Conservation (phyloP, 768 basidiomycete species). For the Pleurotus tuoliensis region DNA sequence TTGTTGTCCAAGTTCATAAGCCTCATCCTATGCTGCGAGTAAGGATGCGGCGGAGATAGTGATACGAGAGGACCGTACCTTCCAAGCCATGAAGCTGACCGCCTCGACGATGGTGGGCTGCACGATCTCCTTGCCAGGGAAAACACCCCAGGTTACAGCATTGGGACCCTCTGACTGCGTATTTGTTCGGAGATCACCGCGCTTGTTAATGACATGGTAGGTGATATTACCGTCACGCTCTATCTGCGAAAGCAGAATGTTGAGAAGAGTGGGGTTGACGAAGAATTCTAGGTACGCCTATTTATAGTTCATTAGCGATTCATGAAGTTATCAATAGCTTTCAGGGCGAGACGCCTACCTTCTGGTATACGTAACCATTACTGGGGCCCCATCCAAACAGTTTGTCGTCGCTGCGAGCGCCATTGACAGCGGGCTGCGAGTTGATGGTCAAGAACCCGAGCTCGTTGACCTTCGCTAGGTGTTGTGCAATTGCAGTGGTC, state of each 20-base stretch:
- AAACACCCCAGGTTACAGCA: conserved; percentile 98
- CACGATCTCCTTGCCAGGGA: conserved; percentile 94
- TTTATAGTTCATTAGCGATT: not conserved
- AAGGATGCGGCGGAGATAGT: not conserved
- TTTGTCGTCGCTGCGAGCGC: conserved; percentile 78
- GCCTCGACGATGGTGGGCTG: conserved; percentile 97
- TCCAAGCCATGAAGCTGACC: conserved; percentile 98
- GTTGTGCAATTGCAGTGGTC: conserved; percentile 72
- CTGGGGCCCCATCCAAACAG: conserved; percentile 91
- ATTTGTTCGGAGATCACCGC: conserved; percentile 92
- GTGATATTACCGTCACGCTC: conserved; percentile 87
- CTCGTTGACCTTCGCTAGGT: conserved; percentile 83
- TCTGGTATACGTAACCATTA: conserved; percentile 95
- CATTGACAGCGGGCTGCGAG: conserved; percentile 94
- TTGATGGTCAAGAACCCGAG: conserved; percentile 96
- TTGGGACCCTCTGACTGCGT: conserved; percentile 94
- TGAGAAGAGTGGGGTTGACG: conserved; percentile 70
- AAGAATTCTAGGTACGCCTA: conserved; percentile 98
- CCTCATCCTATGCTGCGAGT: conserved; percentile 69
- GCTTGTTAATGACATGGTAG: conserved; percentile 96
- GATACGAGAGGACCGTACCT: conserved; percentile 44
- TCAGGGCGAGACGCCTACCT: conserved; percentile 41
- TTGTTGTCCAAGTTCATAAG: conserved; percentile 86
- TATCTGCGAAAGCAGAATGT: conserved; percentile 71
- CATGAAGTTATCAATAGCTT: not conserved